Conservation (phyloP, 2,329 filamentous ascomycete genomes). For the Fusarium algeriense region DNA sequence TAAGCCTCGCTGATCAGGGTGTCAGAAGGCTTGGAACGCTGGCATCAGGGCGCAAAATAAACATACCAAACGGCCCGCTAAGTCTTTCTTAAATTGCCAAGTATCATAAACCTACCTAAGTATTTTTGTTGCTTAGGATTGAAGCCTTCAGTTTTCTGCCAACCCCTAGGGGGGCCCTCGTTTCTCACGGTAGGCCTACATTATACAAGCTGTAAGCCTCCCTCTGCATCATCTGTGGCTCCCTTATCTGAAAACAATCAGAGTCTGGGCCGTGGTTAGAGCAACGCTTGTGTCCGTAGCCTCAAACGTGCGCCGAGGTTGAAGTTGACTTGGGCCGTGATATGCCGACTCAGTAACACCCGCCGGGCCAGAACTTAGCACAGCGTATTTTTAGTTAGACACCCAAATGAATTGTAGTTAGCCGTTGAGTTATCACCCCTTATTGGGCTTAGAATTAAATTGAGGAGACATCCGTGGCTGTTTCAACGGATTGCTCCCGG, state of each 20-base stretch:
- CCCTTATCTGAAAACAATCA: neutral
- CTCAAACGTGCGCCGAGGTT: neutral
- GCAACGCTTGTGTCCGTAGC: neutral
- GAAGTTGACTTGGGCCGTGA: conserved; percentile 5
- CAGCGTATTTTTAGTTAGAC: neutral
- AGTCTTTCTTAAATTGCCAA: no score
- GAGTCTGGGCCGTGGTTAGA: neutral
- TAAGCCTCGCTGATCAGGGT: no score
- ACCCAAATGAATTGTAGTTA: neutral
- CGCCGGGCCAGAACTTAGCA: neutral
- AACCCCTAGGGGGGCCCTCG: no score
- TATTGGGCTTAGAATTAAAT: neutral
- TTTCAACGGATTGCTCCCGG: neutral
- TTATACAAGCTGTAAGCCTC: neutral
- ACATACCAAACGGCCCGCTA: no score
- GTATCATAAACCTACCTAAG: no score
- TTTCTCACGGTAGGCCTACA: no score
- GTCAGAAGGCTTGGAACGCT: no score
- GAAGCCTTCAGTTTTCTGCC: no score
- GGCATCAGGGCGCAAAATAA: no score
- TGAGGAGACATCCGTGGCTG: neutral
- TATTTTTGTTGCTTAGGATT: no score
- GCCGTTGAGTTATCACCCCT: neutral
- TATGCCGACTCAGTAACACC: conserved; percentile 8
- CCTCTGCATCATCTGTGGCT: neutral